Evolutionary conservation across 1,284 basidiomycete species (phyloP), one percentile per base, ranked within the genome.

Genomic region (Ustilago curta): DNA sequence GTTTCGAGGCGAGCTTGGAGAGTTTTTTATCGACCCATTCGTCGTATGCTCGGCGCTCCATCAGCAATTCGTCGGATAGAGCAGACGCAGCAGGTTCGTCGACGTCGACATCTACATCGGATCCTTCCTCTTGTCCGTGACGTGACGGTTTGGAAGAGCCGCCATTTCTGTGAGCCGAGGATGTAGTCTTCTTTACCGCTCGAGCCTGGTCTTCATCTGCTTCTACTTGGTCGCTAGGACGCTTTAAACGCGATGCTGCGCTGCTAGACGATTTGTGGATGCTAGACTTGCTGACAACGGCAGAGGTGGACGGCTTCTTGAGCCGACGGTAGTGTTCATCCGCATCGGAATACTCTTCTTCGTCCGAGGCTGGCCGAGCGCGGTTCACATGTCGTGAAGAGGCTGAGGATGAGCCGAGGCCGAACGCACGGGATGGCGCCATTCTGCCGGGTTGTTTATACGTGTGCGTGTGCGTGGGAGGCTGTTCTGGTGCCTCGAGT

Each of bases 11-110:
- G 54, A 64, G 60, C 47, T 74, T 70, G 44, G 50, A 52, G 21
- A 76, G 65, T 49, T 71, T 71, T 56, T 71, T 71, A 2, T 71
- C 73, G 8, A 76, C 61, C 65, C 69, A 76, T 18, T 61, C 55
- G 23, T 71, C 65, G 56, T 61, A 76, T 11, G 60, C 69, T 3
- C 50, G 42, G 3, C 69, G 53, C 21, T 76, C 73, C 12, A 63
- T 42, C 27, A 75, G 27, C 6, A 75, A 50, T 43, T 70, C 68
- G 27, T 70, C 68, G 14, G 67, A 45, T 16, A 67, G 47, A n/a
- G n/a, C 52, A 0, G 19, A 55, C 7, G 40, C 43, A n/a, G 52
- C 27, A 8, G 27, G 25, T 23, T 56, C 49, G 18, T 44, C 56
- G 6, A 1, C 45, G 11, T 64, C 64, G 12, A 31, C 43, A 0